phyloP scores from a whole-genome alignment of 2,329 filamentous ascomycete genomes.

The Claviceps humidiphila region DNA sequence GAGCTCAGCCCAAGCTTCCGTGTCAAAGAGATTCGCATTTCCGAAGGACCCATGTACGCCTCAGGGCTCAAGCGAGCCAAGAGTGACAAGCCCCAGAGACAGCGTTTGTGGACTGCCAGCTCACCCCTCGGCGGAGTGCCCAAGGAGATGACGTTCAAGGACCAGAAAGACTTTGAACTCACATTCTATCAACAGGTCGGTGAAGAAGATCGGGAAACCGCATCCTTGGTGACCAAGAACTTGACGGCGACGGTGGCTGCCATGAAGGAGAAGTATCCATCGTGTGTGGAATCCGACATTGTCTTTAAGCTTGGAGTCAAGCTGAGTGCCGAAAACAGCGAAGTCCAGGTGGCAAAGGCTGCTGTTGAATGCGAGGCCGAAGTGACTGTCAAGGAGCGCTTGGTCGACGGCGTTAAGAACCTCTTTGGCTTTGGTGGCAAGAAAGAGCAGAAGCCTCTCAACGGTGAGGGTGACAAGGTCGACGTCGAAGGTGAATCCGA shows the following conservation, averaged over 20 bases:
- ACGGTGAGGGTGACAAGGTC: constrained; percentile 45
- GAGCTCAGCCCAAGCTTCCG: constrained; percentile 89
- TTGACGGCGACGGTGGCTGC: constrained; percentile 70
- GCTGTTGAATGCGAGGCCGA: constrained; percentile 77
- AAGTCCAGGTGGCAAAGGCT: constrained; percentile 66
- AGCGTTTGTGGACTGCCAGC: constrained; percentile 69
- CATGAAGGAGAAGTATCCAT: constrained; percentile 60
- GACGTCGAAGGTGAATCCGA: constrained; percentile 19
- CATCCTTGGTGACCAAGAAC: constrained; percentile 65
- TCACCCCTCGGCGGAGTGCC: constrained; percentile 59
- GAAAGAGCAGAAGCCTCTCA: constrained; percentile 68
- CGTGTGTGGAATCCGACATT: constrained; percentile 64
- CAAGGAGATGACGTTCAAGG: constrained; percentile 80
- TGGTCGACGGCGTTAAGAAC: constrained; percentile 92
- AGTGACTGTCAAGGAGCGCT: constrained; percentile 55
- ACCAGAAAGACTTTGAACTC: constrained; percentile 69
- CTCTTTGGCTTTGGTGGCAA: constrained; percentile 82
- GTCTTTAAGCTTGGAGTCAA: constrained; percentile 67
- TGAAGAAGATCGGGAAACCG: constrained; percentile 45
- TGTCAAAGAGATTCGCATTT: constrained; percentile 86
- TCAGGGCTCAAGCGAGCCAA: constrained; percentile 62
- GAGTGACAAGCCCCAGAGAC: constrained; percentile 55
- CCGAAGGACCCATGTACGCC: constrained; percentile 63
- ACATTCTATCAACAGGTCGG: constrained; percentile 63
- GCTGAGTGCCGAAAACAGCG: constrained; percentile 58